These are phyloP conservation scores for Phytophthora megakarya DNA, from an alignment of 352 stramenopile species.

Conservation along the genomic window DNA sequence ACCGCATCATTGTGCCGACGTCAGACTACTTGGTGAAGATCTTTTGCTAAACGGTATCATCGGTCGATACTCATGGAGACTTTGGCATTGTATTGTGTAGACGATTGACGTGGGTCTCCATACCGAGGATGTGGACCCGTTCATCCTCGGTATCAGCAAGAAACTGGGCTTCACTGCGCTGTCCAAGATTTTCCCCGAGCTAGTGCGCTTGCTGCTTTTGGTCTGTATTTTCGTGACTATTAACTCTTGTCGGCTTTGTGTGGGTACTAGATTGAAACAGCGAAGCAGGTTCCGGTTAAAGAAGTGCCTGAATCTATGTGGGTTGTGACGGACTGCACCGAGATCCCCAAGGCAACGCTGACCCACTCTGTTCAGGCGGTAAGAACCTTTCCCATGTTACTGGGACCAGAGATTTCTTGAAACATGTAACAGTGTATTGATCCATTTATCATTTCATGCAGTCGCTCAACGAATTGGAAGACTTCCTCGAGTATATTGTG, in stretches of 20 bases:
- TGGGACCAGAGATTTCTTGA: background rate
- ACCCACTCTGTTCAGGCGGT: constrained; percentile 56
- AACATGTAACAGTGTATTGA: background rate
- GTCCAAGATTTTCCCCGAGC: constrained; percentile 71
- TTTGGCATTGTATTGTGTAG: constrained; percentile 31
- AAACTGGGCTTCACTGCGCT: constrained; percentile 72
- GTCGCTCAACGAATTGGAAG: constrained; percentile 67
- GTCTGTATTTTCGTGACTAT: background rate
- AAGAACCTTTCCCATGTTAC: constrained; percentile 9
- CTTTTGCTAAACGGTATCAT: background rate
- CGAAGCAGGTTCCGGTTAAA: constrained; percentile 65
- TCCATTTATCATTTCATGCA: constrained; percentile 17
- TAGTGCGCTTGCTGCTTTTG: constrained; percentile 39
- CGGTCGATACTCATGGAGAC: constrained; percentile 1
- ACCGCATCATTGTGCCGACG: constrained; percentile 46
- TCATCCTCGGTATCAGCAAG: constrained; percentile 77
- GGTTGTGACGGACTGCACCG: constrained; percentile 64
- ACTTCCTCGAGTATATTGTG: constrained; percentile 75
- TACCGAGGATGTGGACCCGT: constrained; percentile 58
- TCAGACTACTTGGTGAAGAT: constrained; percentile 57
- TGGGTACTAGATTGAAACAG: constrained; percentile 54
- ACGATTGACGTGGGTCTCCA: constrained; percentile 77
- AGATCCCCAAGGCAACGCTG: constrained; percentile 64
- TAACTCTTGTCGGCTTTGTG: background rate
- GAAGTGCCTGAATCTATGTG: constrained; percentile 68